A percentile compares a stretch with the other conserved stretches of the same genome.
Evolutionary conservation across 345 rosid species (phyloP).

Genomic region (Hibiscus syriacus): DNA sequence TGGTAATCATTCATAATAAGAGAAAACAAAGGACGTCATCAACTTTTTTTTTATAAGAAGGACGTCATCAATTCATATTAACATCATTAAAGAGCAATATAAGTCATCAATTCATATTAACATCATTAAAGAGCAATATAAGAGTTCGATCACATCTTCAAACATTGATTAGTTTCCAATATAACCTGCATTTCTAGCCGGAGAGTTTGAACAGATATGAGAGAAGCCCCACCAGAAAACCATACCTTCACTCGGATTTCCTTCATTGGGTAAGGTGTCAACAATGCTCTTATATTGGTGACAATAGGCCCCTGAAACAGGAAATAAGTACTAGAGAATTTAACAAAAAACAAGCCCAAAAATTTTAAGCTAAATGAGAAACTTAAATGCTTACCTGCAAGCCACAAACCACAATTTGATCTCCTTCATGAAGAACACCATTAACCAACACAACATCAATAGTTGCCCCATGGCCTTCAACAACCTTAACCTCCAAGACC

Average conservation of each 20-base stretch:
- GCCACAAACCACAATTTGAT: constrained; percentile 91
- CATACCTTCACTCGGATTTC: constrained; percentile 88
- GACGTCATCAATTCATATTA: not conserved
- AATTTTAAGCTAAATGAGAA: not conserved
- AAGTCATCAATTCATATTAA: not conserved
- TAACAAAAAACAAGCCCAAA: not conserved
- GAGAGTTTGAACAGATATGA: not conserved
- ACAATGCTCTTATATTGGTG: constrained; percentile 69
- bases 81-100: not conserved
- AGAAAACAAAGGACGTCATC: not conserved
- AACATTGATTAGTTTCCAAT: not conserved
- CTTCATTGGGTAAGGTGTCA: constrained; percentile 96
- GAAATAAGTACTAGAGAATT: constrained; percentile 11
- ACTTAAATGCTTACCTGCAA: constrained; percentile 58
- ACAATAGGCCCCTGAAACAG: constrained; percentile 77
- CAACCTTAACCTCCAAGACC: constrained; percentile 90
- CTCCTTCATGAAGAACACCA: constrained; percentile 89
- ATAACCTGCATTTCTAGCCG: not conserved
- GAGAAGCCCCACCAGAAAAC: not conserved
- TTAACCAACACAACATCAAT: constrained; percentile 90
- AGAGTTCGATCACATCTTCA: not conserved
- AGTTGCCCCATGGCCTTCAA: constrained; percentile 95
- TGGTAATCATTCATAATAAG: not conserved
- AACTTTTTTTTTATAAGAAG: too few relatives aligned
- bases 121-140: not conserved